Conservation (phyloP, 2,329 filamentous ascomycete species). For the Chaetoscypha palmicola region DNA sequence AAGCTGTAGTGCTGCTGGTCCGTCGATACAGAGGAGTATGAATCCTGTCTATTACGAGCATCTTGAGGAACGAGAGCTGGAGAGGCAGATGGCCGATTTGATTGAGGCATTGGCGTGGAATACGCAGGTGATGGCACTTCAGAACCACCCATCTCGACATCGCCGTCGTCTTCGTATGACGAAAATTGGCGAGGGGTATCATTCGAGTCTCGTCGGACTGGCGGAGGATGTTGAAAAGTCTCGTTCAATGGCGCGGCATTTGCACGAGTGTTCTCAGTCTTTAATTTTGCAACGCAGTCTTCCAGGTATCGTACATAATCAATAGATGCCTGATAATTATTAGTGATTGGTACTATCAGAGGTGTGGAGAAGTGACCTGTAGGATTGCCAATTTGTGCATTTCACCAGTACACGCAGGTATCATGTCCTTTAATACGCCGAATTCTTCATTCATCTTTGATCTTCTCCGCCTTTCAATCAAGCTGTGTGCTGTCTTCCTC, state of each 20-base stretch:
- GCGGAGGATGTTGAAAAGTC: constrained; percentile 20
- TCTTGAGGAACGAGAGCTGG: constrained; percentile 44
- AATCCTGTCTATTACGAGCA: constrained; percentile 40
- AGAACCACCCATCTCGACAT: constrained; percentile 56
- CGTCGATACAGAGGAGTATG: constrained; percentile 43
- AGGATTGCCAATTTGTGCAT: constrained; percentile 98
- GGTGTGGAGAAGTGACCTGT: constrained; percentile 54
- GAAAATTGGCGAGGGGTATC: constrained; percentile 36
- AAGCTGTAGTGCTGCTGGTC: constrained; percentile 46
- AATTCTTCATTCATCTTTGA: constrained; percentile 99
- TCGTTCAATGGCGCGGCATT: constrained; percentile 17
- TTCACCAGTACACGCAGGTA: constrained; percentile 89
- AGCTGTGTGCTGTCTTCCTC: constrained; percentile 88
- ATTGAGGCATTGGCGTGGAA: constrained; percentile 27
- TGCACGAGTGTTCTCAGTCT: constrained; percentile 41
- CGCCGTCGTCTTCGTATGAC: constrained; percentile 38
- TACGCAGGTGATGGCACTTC: constrained; percentile 43
- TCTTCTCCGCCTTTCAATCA: constrained; percentile 82
- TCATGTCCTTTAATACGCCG: constrained; percentile 85
- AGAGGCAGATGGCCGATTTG: constrained; percentile 43
- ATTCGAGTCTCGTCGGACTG: constrained; percentile 18
- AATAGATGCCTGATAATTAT: constrained; percentile 68
- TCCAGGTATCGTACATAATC: constrained; percentile 94
- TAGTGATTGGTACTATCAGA: background rate
- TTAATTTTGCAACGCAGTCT: constrained; percentile 75